phyloP scores from a whole-genome alignment of 192 early-diverging fungal genomes.

The Coemansia sp. region DNA sequence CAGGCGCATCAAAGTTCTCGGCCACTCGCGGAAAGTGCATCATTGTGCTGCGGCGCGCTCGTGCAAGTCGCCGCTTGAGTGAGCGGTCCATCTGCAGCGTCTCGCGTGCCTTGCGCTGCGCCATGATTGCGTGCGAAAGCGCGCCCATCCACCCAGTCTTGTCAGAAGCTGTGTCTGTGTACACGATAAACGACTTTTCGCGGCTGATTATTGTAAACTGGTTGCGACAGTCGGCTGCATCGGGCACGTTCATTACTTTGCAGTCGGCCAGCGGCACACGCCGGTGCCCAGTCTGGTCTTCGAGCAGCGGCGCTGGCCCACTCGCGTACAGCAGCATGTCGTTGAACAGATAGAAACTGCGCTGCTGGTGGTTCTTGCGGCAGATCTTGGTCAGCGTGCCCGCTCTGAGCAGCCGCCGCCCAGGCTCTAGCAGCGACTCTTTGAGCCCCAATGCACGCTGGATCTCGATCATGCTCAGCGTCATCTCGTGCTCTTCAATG shows the following conservation, averaged over 20 bases:
- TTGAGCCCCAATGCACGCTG: constrained; percentile 68
- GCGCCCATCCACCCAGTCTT: constrained; percentile 68
- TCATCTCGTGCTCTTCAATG: constrained; percentile 78
- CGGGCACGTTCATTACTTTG: constrained; percentile 57
- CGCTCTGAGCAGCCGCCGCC: constrained; percentile 62
- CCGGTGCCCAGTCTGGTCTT: constrained; percentile 69
- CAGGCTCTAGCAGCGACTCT: constrained; percentile 70
- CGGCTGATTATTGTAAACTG: constrained; percentile 77
- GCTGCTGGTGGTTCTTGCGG: constrained; percentile 69
- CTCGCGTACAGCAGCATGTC: constrained; percentile 78
- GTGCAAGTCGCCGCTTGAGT: constrained; percentile 39
- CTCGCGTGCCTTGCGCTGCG: constrained; percentile 57
- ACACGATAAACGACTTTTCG: constrained; percentile 80
- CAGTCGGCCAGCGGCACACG: constrained; percentile 65
- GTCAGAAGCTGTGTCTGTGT: constrained; percentile 54
- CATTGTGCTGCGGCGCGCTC: constrained; percentile 54
- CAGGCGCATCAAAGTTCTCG: constrained; percentile 67
- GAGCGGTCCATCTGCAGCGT: constrained; percentile 62
- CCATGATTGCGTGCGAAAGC: constrained; percentile 59
- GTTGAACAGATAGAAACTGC: constrained; percentile 72
- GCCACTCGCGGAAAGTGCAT: constrained; percentile 61
- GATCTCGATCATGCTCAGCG: constrained; percentile 66
- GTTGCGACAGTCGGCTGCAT: constrained; percentile 57
- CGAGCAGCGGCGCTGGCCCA: constrained; percentile 58
- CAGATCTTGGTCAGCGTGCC: constrained; percentile 75